Percentiles rank a stretch among this genome's conserved stretches.
phyloP scores from a whole-genome alignment of 768 basidiomycete species.

The Thelephora ganbajun region DNA sequence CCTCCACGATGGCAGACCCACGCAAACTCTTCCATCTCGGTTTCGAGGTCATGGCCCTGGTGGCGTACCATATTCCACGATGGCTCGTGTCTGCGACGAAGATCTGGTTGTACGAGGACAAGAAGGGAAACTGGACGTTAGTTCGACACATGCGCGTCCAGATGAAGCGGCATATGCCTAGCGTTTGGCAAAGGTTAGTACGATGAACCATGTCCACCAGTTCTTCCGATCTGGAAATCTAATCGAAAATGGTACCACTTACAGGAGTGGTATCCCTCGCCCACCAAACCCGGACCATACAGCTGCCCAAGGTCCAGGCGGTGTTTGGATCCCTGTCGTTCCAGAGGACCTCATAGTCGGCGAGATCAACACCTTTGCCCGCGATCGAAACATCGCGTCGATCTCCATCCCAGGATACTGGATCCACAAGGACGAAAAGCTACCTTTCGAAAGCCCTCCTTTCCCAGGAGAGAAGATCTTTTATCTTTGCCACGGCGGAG shows the following conservation, averaged over 20 bases:
- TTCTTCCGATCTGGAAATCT: not conserved
- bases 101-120: not conserved
- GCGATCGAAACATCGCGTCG: slow-evolving; percentile 14
- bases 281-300: not conserved
- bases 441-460: slow-evolving; percentile 7
- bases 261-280: not conserved
- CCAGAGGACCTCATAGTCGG: slow-evolving; percentile 18
- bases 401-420: slow-evolving; percentile 23
- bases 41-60: not conserved
- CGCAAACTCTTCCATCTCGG: not conserved
- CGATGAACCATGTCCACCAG: not conserved
- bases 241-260: not conserved
- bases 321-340: slow-evolving; percentile 21
- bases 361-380: slow-evolving; percentile 17
- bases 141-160: not conserved
- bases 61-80: not conserved
- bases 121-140: not conserved
- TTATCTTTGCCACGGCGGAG: slow-evolving; percentile 20
- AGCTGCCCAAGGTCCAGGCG: slow-evolving; percentile 4
- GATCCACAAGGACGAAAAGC: slow-evolving; percentile 13
- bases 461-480: slow-evolving; percentile 20
- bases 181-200: not conserved
- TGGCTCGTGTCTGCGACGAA: not conserved
- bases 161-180: no score
- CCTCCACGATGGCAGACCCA: not conserved